These are phyloP conservation scores for Beta macrorhiza DNA, from an alignment of 179 eudicot species.

Conservation along the genomic window DNA sequence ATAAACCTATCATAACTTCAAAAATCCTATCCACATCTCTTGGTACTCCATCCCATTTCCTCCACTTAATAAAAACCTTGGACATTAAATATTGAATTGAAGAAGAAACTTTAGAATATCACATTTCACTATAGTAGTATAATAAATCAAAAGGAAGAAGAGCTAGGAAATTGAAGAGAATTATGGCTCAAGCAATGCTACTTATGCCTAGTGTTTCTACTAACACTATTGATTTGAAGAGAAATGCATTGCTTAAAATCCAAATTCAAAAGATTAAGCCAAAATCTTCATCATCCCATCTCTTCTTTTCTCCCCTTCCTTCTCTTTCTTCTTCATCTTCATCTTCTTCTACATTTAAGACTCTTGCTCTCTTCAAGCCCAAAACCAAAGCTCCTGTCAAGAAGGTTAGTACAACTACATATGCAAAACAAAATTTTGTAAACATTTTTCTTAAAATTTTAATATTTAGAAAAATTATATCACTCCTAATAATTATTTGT, in stretches of 20 bases:
- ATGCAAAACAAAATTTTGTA: no score
- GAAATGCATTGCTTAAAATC: slow-evolving; percentile 38
- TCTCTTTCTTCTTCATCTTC: slow-evolving; percentile 26
- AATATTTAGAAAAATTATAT: not conserved
- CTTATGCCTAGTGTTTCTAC: slow-evolving; percentile 44
- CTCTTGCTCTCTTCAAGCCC: slow-evolving; percentile 64
- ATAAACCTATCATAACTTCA: slow-evolving; percentile 20
- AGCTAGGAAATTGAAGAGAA: not conserved
- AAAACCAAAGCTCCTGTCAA: slow-evolving; percentile 39
- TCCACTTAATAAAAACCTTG: slow-evolving; percentile 9
- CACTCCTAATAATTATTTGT: not conserved
- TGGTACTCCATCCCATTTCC: not conserved
- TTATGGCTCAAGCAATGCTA: slow-evolving; percentile 70
- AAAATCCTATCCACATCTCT: slow-evolving; percentile 37
- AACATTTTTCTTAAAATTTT: not conserved
- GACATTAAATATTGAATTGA: slow-evolving; percentile 5
- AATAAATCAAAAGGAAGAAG: not conserved
- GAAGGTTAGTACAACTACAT: slow-evolving; percentile 13
- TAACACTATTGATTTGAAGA: slow-evolving; percentile 41
- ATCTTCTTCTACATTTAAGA: slow-evolving; percentile 20
- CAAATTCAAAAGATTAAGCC: slow-evolving; percentile 55
- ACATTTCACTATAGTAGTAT: no score
- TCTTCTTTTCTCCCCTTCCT: slow-evolving; percentile 31
- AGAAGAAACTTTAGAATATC: not conserved
- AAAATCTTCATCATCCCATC: slow-evolving; percentile 30